Conservation (phyloP, 1,284 basidiomycete genomes). For the Malassezia restricta region DNA sequence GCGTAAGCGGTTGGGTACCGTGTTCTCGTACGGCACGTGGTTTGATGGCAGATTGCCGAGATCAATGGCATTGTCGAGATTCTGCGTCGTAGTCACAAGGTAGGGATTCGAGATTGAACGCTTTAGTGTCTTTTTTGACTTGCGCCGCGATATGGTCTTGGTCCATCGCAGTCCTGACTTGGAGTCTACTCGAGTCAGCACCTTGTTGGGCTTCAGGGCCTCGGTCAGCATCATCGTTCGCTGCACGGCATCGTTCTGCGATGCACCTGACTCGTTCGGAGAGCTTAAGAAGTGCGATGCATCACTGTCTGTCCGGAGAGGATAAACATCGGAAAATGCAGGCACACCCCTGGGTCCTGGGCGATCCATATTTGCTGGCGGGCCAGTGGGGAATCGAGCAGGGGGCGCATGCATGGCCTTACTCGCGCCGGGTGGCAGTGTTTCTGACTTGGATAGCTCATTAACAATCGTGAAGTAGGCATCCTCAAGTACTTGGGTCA, state of each 20-base stretch:
- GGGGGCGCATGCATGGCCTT: not conserved
- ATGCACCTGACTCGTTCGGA: not conserved
- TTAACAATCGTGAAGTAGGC: constrained; percentile 4
- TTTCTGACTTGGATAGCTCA: not conserved
- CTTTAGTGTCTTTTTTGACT: constrained; percentile 9
- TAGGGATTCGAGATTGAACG: constrained; percentile 15
- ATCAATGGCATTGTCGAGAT: constrained; percentile 14
- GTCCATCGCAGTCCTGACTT: constrained; percentile 7
- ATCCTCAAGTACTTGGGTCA: constrained; percentile 7
- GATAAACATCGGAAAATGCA: not conserved
- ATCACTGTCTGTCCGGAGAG: not conserved
- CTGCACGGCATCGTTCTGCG: constrained; percentile 2
- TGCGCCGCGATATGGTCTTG: constrained; percentile 5
- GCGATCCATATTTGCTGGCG: not conserved
- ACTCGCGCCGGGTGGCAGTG: not conserved
- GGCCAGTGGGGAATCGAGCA: not conserved
- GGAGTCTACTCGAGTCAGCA: not conserved
- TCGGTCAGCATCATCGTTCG: constrained; percentile 9
- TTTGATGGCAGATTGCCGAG: constrained; percentile 3
- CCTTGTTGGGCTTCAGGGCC: constrained; percentile 5
- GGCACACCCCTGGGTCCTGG: not conserved
- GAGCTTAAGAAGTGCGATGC: not conserved
- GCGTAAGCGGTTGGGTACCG: not conserved
- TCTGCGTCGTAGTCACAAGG: constrained; percentile 12
- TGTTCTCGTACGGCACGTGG: not conserved